Evolutionary conservation across 225 moss, liverwort and hornwort genomes (phyloP).

Genomic region (Climacium dendroides): DNA sequence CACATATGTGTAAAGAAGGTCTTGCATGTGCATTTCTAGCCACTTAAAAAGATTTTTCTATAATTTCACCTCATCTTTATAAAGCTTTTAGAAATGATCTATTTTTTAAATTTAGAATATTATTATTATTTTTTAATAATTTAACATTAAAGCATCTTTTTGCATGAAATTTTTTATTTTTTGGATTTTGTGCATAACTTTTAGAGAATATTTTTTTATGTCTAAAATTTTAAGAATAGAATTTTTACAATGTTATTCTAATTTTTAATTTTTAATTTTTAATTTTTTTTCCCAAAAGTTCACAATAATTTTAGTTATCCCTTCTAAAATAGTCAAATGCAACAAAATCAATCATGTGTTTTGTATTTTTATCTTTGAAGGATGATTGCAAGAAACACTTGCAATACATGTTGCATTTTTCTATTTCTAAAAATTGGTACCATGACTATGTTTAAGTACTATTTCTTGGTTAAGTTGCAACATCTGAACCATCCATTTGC

Average conservation of each 20-base stretch:
- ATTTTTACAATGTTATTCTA: background rate
- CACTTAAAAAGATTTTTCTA: background rate
- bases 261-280: background rate
- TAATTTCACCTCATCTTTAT: background rate
- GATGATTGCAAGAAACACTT: background rate
- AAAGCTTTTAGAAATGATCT: background rate
- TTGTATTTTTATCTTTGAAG: rapidly evolving
- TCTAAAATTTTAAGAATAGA: background rate
- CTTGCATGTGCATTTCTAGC: rapidly evolving
- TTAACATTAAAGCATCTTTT: background rate
- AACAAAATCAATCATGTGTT: background rate
- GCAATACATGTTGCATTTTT: background rate
- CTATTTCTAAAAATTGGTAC: background rate
- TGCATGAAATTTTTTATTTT: background rate
- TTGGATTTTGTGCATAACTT: background rate
- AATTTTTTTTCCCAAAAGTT: background rate
- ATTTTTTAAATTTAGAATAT: background rate
- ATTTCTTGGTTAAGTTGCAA: background rate
- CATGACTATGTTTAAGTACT: background rate
- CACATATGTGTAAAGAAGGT: no score
- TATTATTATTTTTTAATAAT: background rate
- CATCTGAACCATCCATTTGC: rapidly evolving
- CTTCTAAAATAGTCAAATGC: no score
- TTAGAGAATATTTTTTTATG: background rate
- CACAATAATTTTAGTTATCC: rapidly evolving